Conservation (phyloP, 2,329 filamentous ascomycete genomes). For the Venturia effusa region DNA sequence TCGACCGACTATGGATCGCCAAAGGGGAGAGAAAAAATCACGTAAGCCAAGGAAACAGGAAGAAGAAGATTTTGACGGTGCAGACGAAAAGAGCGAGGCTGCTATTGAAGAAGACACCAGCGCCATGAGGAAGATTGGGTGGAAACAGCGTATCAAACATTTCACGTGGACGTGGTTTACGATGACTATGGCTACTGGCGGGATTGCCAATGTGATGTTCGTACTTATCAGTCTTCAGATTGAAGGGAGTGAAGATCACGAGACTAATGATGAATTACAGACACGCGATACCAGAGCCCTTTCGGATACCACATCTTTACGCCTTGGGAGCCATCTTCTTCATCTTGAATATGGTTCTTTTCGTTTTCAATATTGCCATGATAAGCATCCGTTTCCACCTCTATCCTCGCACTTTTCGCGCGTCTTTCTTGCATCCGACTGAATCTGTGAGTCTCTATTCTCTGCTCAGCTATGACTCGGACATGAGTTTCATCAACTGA, state of each 20-base stretch:
- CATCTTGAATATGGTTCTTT: slow-evolving; percentile 43
- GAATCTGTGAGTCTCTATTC: slow-evolving; percentile 46
- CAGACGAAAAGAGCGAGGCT: not conserved
- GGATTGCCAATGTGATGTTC: slow-evolving; percentile 49
- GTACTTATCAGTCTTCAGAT: slow-evolving; percentile 32
- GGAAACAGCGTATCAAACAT: slow-evolving; percentile 47
- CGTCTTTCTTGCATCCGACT: slow-evolving; percentile 64
- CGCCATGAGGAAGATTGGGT: slow-evolving; percentile 24
- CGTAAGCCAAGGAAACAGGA: not conserved
- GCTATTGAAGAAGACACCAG: not conserved
- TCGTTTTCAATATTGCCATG: slow-evolving; percentile 58
- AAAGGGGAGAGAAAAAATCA: not conserved
- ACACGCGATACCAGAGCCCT: slow-evolving; percentile 3
- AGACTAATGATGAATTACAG: not conserved
- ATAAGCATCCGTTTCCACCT: slow-evolving; percentile 58
- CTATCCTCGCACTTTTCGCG: slow-evolving; percentile 58
- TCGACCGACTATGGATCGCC: not conserved
- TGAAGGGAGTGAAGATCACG: not conserved
- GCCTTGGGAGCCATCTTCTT: slow-evolving; percentile 38
- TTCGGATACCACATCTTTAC: slow-evolving; percentile 32
- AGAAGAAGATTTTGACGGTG: not conserved
- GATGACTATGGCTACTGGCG: slow-evolving; percentile 51
- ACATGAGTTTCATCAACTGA: no score
- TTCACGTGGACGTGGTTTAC: slow-evolving; percentile 75
- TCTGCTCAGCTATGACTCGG: slow-evolving; percentile 24